Conservation (phyloP, 2,329 filamentous ascomycete species). For the Scedosporium minutisporum region DNA sequence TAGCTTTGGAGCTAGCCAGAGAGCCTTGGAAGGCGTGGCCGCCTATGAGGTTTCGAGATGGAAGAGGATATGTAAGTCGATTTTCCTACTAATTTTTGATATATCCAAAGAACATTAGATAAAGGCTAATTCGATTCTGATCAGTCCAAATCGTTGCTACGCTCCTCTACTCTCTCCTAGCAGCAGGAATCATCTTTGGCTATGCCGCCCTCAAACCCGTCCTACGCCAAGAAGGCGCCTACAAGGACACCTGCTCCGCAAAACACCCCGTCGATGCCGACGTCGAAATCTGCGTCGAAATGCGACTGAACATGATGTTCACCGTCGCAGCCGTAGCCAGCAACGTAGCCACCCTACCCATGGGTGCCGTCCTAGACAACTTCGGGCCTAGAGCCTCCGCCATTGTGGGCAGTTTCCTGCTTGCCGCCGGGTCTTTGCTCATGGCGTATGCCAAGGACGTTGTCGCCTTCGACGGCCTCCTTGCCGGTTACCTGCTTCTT, state of each 20-base stretch:
- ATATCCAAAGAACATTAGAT: not conserved
- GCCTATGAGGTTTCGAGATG: slow-evolving; percentile 45
- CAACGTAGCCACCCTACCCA: slow-evolving; percentile 76
- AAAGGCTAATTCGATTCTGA: not conserved
- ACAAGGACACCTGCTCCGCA: slow-evolving; percentile 49
- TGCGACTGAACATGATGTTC: slow-evolving; percentile 81
- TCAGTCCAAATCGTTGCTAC: slow-evolving; percentile 27
- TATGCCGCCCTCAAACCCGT: slow-evolving; percentile 80
- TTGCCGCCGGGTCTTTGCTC: slow-evolving; percentile 59
- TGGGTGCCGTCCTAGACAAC: slow-evolving; percentile 75
- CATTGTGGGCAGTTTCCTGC: slow-evolving; percentile 57
- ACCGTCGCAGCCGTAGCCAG: slow-evolving; percentile 80
- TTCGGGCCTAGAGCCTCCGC: slow-evolving; percentile 72
- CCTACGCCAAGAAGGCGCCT: slow-evolving; percentile 63
- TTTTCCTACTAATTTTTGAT: not conserved
- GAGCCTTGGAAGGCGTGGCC: slow-evolving; percentile 35
- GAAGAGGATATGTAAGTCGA: slow-evolving; percentile 40
- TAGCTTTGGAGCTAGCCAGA: slow-evolving; percentile 25
- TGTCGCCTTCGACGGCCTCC: slow-evolving; percentile 64
- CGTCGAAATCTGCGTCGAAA: slow-evolving; percentile 40
- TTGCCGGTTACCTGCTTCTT: slow-evolving; percentile 65
- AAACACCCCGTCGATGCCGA: slow-evolving; percentile 14
- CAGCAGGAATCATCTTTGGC: slow-evolving; percentile 67
- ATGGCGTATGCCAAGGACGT: slow-evolving; percentile 59
- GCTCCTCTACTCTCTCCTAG: slow-evolving; percentile 27